A percentile compares a stretch with the other conserved stretches of the same genome.
phyloP scores from a whole-genome alignment of 768 basidiomycete species.

The Suillus ampliporus region DNA sequence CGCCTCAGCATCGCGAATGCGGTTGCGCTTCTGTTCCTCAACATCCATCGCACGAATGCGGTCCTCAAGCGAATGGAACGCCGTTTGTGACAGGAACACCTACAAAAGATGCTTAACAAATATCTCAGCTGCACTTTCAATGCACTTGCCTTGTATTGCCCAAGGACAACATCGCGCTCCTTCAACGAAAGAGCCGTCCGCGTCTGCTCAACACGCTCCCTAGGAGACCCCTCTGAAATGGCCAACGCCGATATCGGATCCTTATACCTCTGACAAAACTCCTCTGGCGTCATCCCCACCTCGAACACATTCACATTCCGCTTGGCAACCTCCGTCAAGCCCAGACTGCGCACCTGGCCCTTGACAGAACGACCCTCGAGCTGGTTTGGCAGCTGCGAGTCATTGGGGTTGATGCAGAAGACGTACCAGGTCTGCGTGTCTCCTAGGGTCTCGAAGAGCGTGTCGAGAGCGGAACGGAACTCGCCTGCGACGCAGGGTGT shows the following conservation, averaged over 20 bases:
- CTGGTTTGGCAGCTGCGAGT: slow-evolving; percentile 93
- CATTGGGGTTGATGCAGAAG: slow-evolving; percentile 94
- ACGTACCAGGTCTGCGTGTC: slow-evolving; percentile 93
- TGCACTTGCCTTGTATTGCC: slow-evolving; percentile 74
- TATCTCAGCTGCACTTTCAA: not conserved
- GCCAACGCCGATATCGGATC: slow-evolving; percentile 64
- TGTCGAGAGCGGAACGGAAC: slow-evolving; percentile 84
- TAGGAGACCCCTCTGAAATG: slow-evolving; percentile 62
- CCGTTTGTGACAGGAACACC: slow-evolving; percentile 87
- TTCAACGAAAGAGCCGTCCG: slow-evolving; percentile 58
- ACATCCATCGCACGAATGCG: slow-evolving; percentile 80
- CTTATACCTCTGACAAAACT: slow-evolving; percentile 85
- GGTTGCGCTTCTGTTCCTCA: slow-evolving; percentile 85
- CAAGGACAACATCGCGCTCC: slow-evolving; percentile 80
- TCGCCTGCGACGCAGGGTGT: slow-evolving; percentile 85
- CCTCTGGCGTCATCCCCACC: slow-evolving; percentile 82
- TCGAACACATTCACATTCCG: slow-evolving; percentile 73
- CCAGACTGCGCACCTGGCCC: slow-evolving; percentile 85
- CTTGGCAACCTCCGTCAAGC: slow-evolving; percentile 78
- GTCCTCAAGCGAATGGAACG: slow-evolving; percentile 91
- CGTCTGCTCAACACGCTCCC: slow-evolving; percentile 65
- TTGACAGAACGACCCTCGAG: slow-evolving; percentile 91
- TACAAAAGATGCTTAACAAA: slow-evolving; percentile 37
- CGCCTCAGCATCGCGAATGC: slow-evolving; percentile 75
- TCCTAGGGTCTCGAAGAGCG: slow-evolving; percentile 84